Percentiles rank a stretch among this genome's conserved stretches.
phyloP scores from a whole-genome alignment of 1,284 basidiomycete genomes.

The Cystobasidiaceae sp. region DNA sequence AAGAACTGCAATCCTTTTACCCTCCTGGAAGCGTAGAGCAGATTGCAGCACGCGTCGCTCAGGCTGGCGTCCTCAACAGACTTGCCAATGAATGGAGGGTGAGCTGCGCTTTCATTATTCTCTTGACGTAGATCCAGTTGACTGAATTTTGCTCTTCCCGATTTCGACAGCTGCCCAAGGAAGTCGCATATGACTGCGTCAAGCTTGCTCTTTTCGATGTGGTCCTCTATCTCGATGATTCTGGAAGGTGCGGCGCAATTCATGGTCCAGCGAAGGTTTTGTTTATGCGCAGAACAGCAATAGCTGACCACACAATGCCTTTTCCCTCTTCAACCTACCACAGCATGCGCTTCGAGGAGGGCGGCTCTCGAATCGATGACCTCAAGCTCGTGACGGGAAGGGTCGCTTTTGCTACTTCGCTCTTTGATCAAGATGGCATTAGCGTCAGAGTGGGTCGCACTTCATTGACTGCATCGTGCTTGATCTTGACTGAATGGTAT shows the following conservation, averaged over 20 bases:
- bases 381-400: slow-evolving; percentile 46
- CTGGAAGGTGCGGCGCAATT: slow-evolving; percentile 33
- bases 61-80: slow-evolving; percentile 47
- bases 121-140: neutral
- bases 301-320: neutral
- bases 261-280: neutral
- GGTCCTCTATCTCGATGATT: slow-evolving; percentile 49
- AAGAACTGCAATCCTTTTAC: slow-evolving; percentile 51
- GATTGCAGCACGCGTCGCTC: slow-evolving; percentile 48
- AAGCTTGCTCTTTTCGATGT: slow-evolving; percentile 46
- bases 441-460: slow-evolving; percentile 33
- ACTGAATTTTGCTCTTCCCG: neutral
- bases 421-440: slow-evolving; percentile 53
- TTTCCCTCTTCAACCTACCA: neutral
- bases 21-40: slow-evolving; percentile 48
- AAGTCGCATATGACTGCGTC: slow-evolving; percentile 50
- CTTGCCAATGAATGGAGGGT: slow-evolving; percentile 48
- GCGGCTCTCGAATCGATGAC: slow-evolving; percentile 41
- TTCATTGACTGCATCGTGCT: too few species aligned
- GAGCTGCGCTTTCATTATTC: neutral
- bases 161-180: slow-evolving; percentile 45
- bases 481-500: neutral
- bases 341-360: slow-evolving; percentile 40
- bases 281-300: slow-evolving; percentile 34
- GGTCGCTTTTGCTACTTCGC: slow-evolving; percentile 49